Conservation (phyloP, 2,329 filamentous ascomycete genomes). For the Ceratocystis variospora region DNA sequence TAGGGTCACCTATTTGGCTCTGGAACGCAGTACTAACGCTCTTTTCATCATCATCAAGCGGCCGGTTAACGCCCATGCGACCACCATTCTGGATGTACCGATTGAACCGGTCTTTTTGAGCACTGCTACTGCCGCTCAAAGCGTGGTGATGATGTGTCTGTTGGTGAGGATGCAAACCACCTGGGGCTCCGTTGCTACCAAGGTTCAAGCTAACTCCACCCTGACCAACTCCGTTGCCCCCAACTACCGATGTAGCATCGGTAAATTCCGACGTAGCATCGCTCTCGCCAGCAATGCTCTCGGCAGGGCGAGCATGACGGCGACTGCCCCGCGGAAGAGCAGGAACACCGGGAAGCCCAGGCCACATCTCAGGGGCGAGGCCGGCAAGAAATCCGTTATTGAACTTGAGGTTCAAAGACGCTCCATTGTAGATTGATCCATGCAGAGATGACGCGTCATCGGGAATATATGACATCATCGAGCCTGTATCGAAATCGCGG, state of each 20-base stretch:
- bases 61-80: slow-evolving; percentile 51
- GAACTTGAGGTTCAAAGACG: slow-evolving; percentile 67
- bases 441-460: slow-evolving; percentile 96
- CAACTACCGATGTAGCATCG: slow-evolving; percentile 68
- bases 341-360: slow-evolving; percentile 55
- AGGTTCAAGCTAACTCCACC: slow-evolving; percentile 32
- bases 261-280: slow-evolving; percentile 84
- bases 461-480: slow-evolving; percentile 86
- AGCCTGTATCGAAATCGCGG: slow-evolving; percentile 61
- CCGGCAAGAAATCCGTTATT: slow-evolving; percentile 81
- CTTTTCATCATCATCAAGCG: slow-evolving; percentile 82
- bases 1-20: slow-evolving; percentile 61
- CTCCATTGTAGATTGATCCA: slow-evolving; percentile 76
- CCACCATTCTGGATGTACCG: slow-evolving; percentile 83
- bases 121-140: slow-evolving; percentile 5
- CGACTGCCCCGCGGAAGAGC: slow-evolving; percentile 50
- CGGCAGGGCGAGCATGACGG: slow-evolving; percentile 50
- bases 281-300: slow-evolving; percentile 81
- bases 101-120: slow-evolving; percentile 62
- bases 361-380: slow-evolving; percentile 82
- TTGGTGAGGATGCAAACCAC: background rate
- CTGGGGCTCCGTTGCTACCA: slow-evolving; percentile 4
- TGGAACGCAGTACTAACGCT: slow-evolving; percentile 95
- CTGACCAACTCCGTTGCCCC: slow-evolving; percentile 60
- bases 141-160: slow-evolving; percentile 7